Evolutionary conservation across 2,329 filamentous ascomycete genomes (phyloP), one percentile per base, ranked within the genome.

Genomic region (Zymoseptoria crescenta): DNA sequence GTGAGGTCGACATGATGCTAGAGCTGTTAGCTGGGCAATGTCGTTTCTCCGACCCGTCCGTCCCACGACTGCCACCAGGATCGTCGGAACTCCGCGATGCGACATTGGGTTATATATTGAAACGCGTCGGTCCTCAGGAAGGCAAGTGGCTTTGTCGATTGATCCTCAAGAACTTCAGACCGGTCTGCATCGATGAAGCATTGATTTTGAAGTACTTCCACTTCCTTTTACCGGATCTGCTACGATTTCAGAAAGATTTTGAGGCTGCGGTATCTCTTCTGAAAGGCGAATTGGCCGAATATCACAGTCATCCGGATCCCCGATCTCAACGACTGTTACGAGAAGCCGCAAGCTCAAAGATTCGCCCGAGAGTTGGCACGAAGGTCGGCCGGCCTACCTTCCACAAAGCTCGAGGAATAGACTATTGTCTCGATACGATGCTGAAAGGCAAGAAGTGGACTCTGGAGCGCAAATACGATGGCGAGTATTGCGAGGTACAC

Each of bases 141-240:
- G 87, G 86, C 3, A 96, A 96, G 74, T 96, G 92, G 92, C 79
- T 96, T 9, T 89, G 89, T 0, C 82, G 92, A 3, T 77, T 96
- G 29, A 79, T 96, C 5, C 76, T 96, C 28, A 94, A 95, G 69
- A 82, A 86, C 62, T 89, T 87, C 60, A 79, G 81, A n/a, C 87
- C 88, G 0, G 77, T 92, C 0, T 71, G 81, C 1, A 69, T 95
- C 1, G 83, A 91, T 21, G 76, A 79, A 28, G 64, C 72, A 1
- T 71, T 81, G 19, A 74, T 89, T 0, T 79, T 88, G 52, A 75
- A 76, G 10, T 78, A 77, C 19, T 87, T 87, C 56, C 87, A 96
- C 70, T 84, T 85, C 45, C 75, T 87, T 0, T 76, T 96, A 0
- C 88, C 89, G 0, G 80, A 83, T 35, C 77, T 92, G 2, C 75